Evolutionary conservation across 2,329 filamentous ascomycete species (phyloP), one percentile per base, ranked within the genome.

Genomic region (Sordariomycetes sp.): DNA sequence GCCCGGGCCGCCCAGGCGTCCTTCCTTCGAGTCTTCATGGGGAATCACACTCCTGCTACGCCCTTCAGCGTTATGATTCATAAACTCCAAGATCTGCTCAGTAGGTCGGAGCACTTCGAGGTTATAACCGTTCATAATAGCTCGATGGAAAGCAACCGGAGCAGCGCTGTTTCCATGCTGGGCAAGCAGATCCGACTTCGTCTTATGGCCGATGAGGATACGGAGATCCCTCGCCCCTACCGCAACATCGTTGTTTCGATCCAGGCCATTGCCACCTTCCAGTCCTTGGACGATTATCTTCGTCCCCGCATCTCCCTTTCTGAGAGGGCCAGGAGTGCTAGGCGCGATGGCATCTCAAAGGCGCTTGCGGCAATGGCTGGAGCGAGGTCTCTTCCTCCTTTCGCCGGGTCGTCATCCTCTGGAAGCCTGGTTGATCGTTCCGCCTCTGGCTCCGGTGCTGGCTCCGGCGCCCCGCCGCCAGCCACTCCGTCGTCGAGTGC

Each of bases 171-270:
- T 0, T 95, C 92, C 1, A 96, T 99, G 91, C 78, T 99, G 6
- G 91, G 90, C 4, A 97, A 97, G 69, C 94, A 99, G 66, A 86
- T 99, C 36, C 84, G 92, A 36, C 79, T 99, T 52, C 91, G 90
- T 64, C 77, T 99, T 36, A 81, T 91, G 42, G 92, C 94, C 1
- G 91, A 95, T 62, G 91, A 95, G 1, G 86, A 91, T 53, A 92
- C 90, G 0, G 89, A 94, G 54, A 94, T 99, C 59, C 94, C 94
- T 20, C 80, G 85, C 39, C 78, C 86, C 0, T 97, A 95, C 67
- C 82, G 89, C 24, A 96, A 92, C 63, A 95, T 99, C 61, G 96
- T 96, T 87, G 94, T 99, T 1, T 95, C 90, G 0, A 99, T 99
- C 58, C 94, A 99, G 68, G 94, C 94, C 17, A 97, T 99, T 65